A percentile compares a stretch with the other conserved stretches of the same genome.
Conservation (phyloP, 495 filamentous ascomycete species). For the Xylaria flabelliformis region DNA sequence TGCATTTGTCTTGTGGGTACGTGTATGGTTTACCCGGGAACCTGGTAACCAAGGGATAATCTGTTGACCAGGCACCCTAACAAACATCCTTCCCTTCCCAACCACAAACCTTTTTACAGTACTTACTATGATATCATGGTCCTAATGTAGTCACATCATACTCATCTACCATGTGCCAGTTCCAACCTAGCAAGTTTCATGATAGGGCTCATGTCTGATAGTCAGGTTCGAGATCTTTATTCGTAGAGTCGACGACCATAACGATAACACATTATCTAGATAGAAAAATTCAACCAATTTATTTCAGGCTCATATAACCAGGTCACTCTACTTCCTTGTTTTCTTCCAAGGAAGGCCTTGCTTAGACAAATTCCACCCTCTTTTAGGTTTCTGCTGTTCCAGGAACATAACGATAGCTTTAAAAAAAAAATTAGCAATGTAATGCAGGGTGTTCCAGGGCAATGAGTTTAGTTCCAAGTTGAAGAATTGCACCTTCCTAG, state of each 20-base stretch:
- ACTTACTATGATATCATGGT: not conserved
- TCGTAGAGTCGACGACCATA: not conserved
- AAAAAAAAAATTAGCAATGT: not conserved
- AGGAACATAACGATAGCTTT: not conserved
- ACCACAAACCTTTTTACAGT: no score
- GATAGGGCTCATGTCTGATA: not conserved
- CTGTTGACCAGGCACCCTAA: not conserved
- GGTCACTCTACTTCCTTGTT: not conserved
- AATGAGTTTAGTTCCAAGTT: not conserved
- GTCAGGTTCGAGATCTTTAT: not conserved
- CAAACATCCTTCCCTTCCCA: not conserved
- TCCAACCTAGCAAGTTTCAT: not conserved
- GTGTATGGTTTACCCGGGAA: not conserved
- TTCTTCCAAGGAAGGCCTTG: not conserved
- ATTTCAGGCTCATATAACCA: not conserved
- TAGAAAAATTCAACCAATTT: not conserved
- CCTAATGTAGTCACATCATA: not conserved
- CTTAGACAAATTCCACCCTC: no score
- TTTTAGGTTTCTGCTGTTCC: not conserved
- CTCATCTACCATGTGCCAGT: not conserved
- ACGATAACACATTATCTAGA: not conserved
- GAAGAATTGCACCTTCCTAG: not conserved
- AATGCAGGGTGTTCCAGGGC: not conserved
- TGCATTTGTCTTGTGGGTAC: not conserved
- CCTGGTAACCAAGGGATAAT: not conserved